These are phyloP conservation scores for Metschnikowia gelsemii DNA, from an alignment of 805 yeast species.

Conservation along the genomic window DNA sequence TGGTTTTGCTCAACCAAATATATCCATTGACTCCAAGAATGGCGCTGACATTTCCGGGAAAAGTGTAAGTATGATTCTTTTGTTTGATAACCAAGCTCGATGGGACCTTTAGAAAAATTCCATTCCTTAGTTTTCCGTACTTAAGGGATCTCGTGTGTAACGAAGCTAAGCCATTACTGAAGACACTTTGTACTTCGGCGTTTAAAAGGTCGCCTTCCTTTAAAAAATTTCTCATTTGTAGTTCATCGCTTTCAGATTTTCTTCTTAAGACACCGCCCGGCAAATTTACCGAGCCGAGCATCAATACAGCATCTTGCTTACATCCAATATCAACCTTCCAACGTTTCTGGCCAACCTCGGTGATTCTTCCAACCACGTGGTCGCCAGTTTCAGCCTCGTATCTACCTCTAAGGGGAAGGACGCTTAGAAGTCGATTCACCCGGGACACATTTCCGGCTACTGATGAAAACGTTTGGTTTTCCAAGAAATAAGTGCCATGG, in stretches of 20 bases:
- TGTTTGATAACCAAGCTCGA: conserved; percentile 79
- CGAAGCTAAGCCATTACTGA: conserved; percentile 87
- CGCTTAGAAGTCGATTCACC: conserved; percentile 84
- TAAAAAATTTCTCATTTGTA: conserved; percentile 90
- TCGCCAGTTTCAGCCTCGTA: conserved; percentile 96
- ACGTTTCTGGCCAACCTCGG: conserved; percentile 89
- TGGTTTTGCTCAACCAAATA: conserved; percentile 83
- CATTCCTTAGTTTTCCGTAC: conserved; percentile 93
- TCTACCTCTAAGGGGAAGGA: conserved; percentile 80
- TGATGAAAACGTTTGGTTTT: conserved; percentile 76
- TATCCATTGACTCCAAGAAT: conserved; percentile 94
- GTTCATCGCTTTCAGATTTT: conserved; percentile 91
- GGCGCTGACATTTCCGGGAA: conserved; percentile 93
- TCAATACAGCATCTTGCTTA: conserved; percentile 86
- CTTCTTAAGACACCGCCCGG: conserved; percentile 97
- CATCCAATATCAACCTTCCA: conserved; percentile 98
- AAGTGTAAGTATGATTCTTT: conserved; percentile 78
- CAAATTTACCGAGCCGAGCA: conserved; percentile 92
- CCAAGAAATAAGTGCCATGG: conserved; percentile 87
- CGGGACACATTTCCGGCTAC: conserved; percentile 89
- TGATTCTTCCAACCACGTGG: conserved; percentile 88
- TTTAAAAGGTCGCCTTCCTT: conserved; percentile 95
- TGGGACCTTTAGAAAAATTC: conserved; percentile 78
- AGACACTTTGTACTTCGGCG: conserved; percentile 92
- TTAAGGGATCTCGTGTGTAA: conserved; percentile 92